These are phyloP conservation scores for Boletus sp. DNA, from an alignment of 1,284 basidiomycete species.

Conservation along the genomic window DNA sequence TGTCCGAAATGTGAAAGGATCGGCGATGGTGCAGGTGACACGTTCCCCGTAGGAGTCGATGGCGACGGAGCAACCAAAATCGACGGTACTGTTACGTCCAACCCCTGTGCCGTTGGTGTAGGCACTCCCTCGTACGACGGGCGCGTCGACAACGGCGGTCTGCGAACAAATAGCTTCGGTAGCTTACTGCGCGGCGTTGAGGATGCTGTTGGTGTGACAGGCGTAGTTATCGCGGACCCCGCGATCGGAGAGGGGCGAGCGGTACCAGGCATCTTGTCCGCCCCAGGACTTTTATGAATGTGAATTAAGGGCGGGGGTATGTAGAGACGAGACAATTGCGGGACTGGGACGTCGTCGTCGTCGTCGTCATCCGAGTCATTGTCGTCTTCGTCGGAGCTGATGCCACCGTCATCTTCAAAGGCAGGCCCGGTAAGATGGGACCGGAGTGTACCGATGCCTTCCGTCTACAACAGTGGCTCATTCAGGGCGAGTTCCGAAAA, in stretches of 20 bases:
- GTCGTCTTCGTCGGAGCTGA: constrained; percentile 58
- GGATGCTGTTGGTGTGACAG: constrained; percentile 21
- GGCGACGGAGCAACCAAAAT: constrained; percentile 11
- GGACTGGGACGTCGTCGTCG: constrained; percentile 20
- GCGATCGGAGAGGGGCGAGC: constrained; percentile 24
- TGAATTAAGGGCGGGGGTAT: constrained; percentile 26
- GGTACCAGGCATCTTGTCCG: constrained; percentile 22
- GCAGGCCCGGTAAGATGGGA: constrained; percentile 55
- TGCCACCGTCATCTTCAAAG: constrained; percentile 77
- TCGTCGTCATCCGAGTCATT: constrained; percentile 30
- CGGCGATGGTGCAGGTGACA: constrained; percentile 18
- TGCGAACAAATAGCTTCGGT: constrained; percentile 38
- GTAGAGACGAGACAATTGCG: constrained; percentile 27
- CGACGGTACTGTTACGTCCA: constrained; percentile 12
- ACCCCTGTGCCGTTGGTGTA: constrained; percentile 6
- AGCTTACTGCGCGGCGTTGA: constrained; percentile 25
- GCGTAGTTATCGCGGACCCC: constrained; percentile 11
- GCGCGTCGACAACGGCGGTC: constrained; percentile 32
- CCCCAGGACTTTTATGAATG: constrained; percentile 17
- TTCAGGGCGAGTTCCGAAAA: constrained; percentile 1
- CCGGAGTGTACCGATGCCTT: constrained; percentile 84
- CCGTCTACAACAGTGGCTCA: constrained; percentile 52
- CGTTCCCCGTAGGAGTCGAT: constrained; percentile 6
- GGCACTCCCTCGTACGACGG: constrained; percentile 29
- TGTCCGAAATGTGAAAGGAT: constrained; percentile 23